Evolutionary conservation across 176 grass and related monocot species (phyloP).

Genomic region (Triticum turgidum): DNA sequence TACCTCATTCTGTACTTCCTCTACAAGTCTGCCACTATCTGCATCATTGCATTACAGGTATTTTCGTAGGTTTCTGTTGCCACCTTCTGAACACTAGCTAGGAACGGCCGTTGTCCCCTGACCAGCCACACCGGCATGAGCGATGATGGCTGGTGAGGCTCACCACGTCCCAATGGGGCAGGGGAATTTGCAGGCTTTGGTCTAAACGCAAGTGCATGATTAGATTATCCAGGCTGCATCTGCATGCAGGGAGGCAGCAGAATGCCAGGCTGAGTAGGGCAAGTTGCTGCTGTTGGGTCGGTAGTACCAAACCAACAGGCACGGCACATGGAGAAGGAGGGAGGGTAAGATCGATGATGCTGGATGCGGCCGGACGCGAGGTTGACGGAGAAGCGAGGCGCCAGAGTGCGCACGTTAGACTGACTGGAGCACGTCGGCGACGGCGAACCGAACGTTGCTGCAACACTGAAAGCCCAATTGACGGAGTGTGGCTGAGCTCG

Average conservation of each 20-base stretch:
- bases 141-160: neutral
- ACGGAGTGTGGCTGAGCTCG: too few species aligned
- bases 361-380: neutral
- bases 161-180: neutral
- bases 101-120: constrained; percentile 14
- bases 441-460: too few species aligned
- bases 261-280: constrained; percentile 22
- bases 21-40: neutral
- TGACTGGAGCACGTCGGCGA: too few species aligned
- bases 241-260: neutral
- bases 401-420: too few species aligned
- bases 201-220: neutral
- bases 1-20: neutral
- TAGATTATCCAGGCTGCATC: constrained; percentile 15
- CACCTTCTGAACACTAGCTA: neutral
- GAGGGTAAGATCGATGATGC: neutral
- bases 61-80: constrained; percentile 25
- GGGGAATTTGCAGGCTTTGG: constrained; percentile 18
- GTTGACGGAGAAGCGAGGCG: too few species aligned
- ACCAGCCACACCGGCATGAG: constrained; percentile 6
- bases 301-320: constrained; percentile 14
- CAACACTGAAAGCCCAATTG: too few species aligned
- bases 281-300: neutral
- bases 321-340: constrained; percentile 18
- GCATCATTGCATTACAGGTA: neutral